phyloP scores from a whole-genome alignment of 805 yeast genomes.

The Candida glaebosa region DNA sequence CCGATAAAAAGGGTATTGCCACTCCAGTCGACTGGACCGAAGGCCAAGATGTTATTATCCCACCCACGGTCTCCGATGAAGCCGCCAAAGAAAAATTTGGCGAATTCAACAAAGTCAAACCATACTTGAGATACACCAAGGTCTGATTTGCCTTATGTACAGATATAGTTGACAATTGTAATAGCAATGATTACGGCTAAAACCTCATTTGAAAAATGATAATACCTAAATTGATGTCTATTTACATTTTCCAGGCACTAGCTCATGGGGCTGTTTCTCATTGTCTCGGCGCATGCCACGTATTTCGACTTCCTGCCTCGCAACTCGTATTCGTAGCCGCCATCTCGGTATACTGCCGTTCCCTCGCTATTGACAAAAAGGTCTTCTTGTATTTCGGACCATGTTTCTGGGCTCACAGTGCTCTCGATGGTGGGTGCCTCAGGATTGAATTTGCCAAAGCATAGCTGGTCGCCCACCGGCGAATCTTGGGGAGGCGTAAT shows the following conservation, averaged over 20 bases:
- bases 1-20: conserved; percentile 78
- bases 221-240: background rate
- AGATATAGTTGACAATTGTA: background rate
- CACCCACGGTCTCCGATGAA: conserved; percentile 72
- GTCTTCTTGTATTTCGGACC: conserved; percentile 28
- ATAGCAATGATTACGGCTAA: background rate
- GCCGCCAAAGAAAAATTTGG: conserved; percentile 73
- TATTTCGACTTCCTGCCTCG: conserved; percentile 5
- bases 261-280: conserved; percentile 8
- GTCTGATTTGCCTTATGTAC: conserved; percentile 4
- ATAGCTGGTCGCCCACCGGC: conserved; percentile 36
- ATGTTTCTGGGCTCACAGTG: conserved; percentile 15
- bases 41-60: conserved; percentile 90
- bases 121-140: conserved; percentile 71
- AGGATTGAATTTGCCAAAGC: conserved; percentile 26
- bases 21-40: conserved; percentile 91
- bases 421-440: conserved; percentile 26
- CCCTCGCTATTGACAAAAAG: conserved; percentile 28
- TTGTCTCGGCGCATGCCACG: conserved; percentile 6
- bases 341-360: conserved; percentile 23
- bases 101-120: conserved; percentile 80
- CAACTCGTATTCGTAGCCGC: conserved; percentile 17
- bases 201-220: background rate
- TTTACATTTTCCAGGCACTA: conserved; percentile 1
- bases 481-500: conserved; percentile 43